A percentile compares a stretch with the other conserved stretches of the same genome.
Evolutionary conservation across 345 rosid genomes (phyloP).

Genomic region (Gossypium arboreum): DNA sequence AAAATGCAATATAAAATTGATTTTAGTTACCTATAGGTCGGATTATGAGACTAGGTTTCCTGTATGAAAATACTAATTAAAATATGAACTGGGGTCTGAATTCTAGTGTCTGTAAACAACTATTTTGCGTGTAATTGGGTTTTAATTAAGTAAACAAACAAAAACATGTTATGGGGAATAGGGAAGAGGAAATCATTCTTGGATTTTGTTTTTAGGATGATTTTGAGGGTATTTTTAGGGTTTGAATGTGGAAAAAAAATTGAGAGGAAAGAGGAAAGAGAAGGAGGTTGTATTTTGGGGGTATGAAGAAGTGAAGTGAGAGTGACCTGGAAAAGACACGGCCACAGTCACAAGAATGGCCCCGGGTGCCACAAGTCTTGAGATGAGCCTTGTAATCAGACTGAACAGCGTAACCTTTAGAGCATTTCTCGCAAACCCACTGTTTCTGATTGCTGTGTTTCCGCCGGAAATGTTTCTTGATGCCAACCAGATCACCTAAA

Average conservation of each 20-base stretch:
- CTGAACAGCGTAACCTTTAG: slow-evolving; percentile 82
- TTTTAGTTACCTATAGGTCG: slow-evolving; percentile 20
- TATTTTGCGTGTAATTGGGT: slow-evolving; percentile 17
- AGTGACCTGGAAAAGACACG: slow-evolving; percentile 81
- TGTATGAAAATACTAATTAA: slow-evolving; percentile 16
- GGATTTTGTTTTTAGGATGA: slow-evolving; percentile 18
- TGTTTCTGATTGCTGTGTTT: slow-evolving; percentile 77
- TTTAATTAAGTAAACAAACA: slow-evolving; percentile 14
- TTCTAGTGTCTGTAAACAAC: background rate
- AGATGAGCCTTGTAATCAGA: slow-evolving; percentile 89
- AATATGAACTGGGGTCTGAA: slow-evolving; percentile 20
- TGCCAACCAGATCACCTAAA: slow-evolving; percentile 80
- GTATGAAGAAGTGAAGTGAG: background rate
- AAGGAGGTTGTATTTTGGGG: background rate
- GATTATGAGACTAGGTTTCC: slow-evolving; percentile 24
- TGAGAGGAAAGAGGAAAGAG: background rate
- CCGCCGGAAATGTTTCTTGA: slow-evolving; percentile 72
- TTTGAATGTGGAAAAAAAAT: background rate
- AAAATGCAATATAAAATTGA: slow-evolving; percentile 34
- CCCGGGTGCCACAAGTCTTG: slow-evolving; percentile 84
- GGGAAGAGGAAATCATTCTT: slow-evolving; percentile 31
- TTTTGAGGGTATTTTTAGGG: slow-evolving; percentile 10
- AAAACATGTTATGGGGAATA: slow-evolving; percentile 23
- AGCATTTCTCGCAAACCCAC: slow-evolving; percentile 80
- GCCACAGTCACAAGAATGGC: slow-evolving; percentile 90